These are phyloP conservation scores for Neurospora sp. DNA, from an alignment of 495 filamentous ascomycete species.

Conservation along the genomic window DNA sequence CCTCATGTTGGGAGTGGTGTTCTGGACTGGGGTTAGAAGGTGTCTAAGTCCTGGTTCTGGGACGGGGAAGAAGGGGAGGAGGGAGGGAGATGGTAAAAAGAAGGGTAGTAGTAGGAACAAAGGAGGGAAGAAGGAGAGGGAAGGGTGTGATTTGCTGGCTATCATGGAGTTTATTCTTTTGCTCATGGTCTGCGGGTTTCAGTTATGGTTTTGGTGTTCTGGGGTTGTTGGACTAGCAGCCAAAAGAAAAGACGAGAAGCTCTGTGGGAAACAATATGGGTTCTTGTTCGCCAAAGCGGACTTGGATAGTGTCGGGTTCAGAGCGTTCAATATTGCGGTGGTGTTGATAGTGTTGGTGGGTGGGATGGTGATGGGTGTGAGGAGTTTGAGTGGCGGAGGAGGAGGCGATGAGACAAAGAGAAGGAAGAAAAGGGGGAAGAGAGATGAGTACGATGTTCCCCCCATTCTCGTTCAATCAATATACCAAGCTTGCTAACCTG, in stretches of 20 bases:
- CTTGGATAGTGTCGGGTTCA: constrained; percentile 9
- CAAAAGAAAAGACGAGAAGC: not conserved
- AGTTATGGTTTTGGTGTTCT: constrained; percentile 32
- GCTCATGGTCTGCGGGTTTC: constrained; percentile 19
- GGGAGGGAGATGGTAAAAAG: not conserved
- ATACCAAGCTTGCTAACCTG: not conserved
- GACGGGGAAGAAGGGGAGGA: not conserved
- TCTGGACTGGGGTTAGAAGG: not conserved
- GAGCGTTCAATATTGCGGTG: constrained; percentile 15
- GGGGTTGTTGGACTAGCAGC: constrained; percentile 5
- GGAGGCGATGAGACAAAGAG: not conserved
- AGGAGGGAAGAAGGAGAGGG: not conserved
- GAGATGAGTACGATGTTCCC: not conserved
- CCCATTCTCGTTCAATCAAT: not conserved
- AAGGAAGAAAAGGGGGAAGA: constrained; percentile 4
- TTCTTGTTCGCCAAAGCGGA: constrained; percentile 17
- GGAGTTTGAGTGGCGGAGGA: not conserved
- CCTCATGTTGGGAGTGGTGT: not conserved
- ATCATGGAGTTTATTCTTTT: constrained; percentile 10
- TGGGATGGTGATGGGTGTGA: constrained; percentile 4
- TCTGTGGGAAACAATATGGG: constrained; percentile 10
- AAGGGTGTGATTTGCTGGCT: not conserved
- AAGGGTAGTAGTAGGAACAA: too few species aligned
- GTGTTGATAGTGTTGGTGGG: constrained; percentile 8
- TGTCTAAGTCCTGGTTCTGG: not conserved